Evolutionary conservation across 2,329 filamentous ascomycete genomes (phyloP).

Genomic region (Phyllachora maydis): DNA sequence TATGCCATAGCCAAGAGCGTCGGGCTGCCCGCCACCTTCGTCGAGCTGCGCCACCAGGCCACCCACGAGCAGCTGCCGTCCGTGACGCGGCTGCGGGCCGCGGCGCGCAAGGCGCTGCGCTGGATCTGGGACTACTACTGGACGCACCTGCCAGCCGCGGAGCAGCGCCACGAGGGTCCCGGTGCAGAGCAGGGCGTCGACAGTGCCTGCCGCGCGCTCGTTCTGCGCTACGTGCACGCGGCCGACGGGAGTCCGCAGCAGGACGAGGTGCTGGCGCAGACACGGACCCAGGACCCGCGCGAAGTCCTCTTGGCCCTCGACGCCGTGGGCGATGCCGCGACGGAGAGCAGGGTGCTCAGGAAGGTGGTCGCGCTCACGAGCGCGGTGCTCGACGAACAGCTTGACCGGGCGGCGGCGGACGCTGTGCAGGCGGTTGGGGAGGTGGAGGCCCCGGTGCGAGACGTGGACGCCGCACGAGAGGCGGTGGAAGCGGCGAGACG

Average conservation of each 20-base stretch:
- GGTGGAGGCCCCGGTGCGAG: no score
- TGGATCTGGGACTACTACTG: conserved; percentile 93
- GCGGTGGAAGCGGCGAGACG: no score
- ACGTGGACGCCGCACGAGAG: no score
- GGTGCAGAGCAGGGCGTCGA: no score
- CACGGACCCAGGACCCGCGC: conserved; percentile 14
- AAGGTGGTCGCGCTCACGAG: conserved; percentile 21
- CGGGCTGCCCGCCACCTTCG: conserved; percentile 55
- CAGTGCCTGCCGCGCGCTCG: conserved; percentile 2
- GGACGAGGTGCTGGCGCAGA: conserved; percentile 10
- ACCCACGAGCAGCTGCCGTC: conserved; percentile 77
- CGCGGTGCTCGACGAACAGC: conserved; percentile 14
- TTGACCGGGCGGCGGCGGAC: conserved; percentile 3
- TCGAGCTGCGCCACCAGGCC: conserved; percentile 75
- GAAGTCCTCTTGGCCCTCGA: conserved; percentile 16
- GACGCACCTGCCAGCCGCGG: conserved; percentile 28
- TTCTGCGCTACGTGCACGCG: conserved; percentile 3
- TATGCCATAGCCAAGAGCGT: conserved; percentile 48
- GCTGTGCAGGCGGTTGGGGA: conserved; percentile 1
- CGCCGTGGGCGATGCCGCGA: conserved; percentile 16
- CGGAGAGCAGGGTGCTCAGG: conserved; percentile 20
- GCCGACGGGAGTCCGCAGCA: conserved; percentile 4
- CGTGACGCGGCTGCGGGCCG: conserved; percentile 48
- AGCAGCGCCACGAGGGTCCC: no score
- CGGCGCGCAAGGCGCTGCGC: conserved; percentile 45